A percentile compares a stretch with the other conserved stretches of the same genome.
phyloP scores from a whole-genome alignment of 2,329 filamentous ascomycete genomes.

The Fusarium scirpi region DNA sequence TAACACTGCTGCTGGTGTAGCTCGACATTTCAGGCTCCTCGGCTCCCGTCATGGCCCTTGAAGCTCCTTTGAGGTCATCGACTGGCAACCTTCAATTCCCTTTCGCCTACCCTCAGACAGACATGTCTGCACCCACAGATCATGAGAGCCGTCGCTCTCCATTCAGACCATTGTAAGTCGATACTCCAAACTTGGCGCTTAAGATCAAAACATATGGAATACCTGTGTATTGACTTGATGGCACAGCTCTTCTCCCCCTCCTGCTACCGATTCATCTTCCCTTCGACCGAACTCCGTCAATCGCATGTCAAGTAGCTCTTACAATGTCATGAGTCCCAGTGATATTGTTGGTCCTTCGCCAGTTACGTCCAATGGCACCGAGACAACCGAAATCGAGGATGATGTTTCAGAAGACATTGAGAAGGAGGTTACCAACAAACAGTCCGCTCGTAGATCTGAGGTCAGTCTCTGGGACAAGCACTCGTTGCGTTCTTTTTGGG shows the following conservation, averaged over 20 bases:
- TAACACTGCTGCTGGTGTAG: constrained; percentile 27
- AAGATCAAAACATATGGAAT: not conserved
- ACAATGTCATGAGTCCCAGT: constrained; percentile 71
- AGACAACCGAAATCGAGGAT: constrained; percentile 86
- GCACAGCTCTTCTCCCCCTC: constrained; percentile 53
- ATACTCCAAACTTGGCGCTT: not conserved
- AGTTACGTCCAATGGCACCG: constrained; percentile 86
- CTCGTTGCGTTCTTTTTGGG: not conserved
- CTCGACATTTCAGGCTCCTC: constrained; percentile 13
- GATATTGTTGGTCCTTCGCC: constrained; percentile 84
- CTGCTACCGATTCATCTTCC: constrained; percentile 58
- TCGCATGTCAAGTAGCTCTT: constrained; percentile 60
- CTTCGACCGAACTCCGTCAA: constrained; percentile 65
- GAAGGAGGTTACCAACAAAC: constrained; percentile 33
- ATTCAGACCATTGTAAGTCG: constrained; percentile 65
- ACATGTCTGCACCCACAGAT: constrained; percentile 68
- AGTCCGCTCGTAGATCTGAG: constrained; percentile 47
- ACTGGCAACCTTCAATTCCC: constrained; percentile 61
- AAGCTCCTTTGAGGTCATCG: constrained; percentile 71
- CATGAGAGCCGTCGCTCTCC: constrained; percentile 62
- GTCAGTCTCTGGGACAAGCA: constrained; percentile 36
- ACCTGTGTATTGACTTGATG: constrained; percentile 19
- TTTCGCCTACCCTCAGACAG: constrained; percentile 59
- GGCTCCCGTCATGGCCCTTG: constrained; percentile 52
- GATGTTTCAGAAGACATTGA: constrained; percentile 73